phyloP scores from a whole-genome alignment of 176 grass and related monocot genomes.

The Eleusine indica region DNA sequence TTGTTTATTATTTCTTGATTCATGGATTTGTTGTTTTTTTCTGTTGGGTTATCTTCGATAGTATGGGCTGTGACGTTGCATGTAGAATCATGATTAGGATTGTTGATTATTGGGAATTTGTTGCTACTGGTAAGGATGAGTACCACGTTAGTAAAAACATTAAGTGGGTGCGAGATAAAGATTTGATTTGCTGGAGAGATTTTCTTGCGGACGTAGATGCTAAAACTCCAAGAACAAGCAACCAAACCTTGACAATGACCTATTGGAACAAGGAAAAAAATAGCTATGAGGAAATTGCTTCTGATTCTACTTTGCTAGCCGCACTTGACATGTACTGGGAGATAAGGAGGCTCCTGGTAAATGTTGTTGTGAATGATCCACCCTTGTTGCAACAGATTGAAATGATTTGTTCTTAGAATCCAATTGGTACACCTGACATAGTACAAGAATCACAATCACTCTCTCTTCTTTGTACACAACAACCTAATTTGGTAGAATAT shows the following conservation, averaged over 20 bases:
- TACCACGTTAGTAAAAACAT: not conserved
- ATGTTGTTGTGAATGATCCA: not conserved
- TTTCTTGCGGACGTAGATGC: not conserved
- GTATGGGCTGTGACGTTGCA: not conserved
- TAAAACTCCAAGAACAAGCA: too few relatives aligned
- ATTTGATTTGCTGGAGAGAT: not conserved
- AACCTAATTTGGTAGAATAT: too few relatives aligned
- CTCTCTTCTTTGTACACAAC: too few relatives aligned
- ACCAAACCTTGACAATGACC: not conserved
- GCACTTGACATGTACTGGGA: not conserved
- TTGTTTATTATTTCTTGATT: too few relatives aligned
- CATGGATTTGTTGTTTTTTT: not conserved
- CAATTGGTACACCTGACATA: not conserved
- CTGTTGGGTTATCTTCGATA: not conserved
- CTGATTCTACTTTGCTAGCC: not conserved
- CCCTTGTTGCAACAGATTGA: not conserved
- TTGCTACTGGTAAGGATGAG: not conserved
- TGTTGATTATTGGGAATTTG: not conserved
- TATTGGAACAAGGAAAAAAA: not conserved
- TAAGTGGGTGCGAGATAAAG: not conserved
- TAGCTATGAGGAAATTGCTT: not conserved
- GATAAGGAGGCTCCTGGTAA: not conserved
- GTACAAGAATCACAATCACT: too few relatives aligned
- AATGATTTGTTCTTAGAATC: not conserved
- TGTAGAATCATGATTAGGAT: not conserved